A percentile compares a stretch with the other conserved stretches of the same genome.
Conservation (phyloP, 202 grass and related monocot genomes). For the Eragrostis tef region DNA sequence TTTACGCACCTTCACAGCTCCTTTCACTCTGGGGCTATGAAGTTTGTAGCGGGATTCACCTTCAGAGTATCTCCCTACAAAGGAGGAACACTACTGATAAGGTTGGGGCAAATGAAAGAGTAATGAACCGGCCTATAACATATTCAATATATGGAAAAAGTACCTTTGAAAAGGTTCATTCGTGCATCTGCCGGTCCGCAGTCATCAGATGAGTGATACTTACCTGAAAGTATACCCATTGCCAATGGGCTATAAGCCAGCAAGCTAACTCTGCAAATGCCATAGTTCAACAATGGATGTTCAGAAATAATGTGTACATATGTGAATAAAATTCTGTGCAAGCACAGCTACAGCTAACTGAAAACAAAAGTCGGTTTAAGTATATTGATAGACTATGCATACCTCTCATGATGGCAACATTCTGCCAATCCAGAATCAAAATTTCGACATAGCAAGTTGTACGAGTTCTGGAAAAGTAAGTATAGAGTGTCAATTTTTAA, state of each 20-base stretch:
- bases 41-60: conserved; percentile 93
- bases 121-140: not conserved
- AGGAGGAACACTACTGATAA: conserved; percentile 19
- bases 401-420: conserved; percentile 94
- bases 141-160: not conserved
- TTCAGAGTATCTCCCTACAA: conserved; percentile 82
- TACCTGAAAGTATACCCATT: conserved; percentile 95
- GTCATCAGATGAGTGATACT: conserved; percentile 60
- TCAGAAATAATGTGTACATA: not conserved
- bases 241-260: conserved; percentile 94
- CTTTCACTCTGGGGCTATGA: conserved; percentile 57
- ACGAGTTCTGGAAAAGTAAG: conserved; percentile 64
- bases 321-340: not conserved
- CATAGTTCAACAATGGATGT: not conserved
- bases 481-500: no score
- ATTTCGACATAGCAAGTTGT: conserved; percentile 81
- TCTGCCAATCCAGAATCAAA: conserved; percentile 85
- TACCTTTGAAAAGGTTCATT: conserved; percentile 91
- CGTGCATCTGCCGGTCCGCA: conserved; percentile 60
- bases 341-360: not conserved
- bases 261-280: conserved; percentile 66
- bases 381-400: not conserved
- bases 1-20: conserved; percentile 59
- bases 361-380: not conserved
- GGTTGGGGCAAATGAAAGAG: not conserved